These are phyloP conservation scores for Xylariaceae sp. DNA, from an alignment of 2,329 filamentous ascomycete species.

Conservation along the genomic window DNA sequence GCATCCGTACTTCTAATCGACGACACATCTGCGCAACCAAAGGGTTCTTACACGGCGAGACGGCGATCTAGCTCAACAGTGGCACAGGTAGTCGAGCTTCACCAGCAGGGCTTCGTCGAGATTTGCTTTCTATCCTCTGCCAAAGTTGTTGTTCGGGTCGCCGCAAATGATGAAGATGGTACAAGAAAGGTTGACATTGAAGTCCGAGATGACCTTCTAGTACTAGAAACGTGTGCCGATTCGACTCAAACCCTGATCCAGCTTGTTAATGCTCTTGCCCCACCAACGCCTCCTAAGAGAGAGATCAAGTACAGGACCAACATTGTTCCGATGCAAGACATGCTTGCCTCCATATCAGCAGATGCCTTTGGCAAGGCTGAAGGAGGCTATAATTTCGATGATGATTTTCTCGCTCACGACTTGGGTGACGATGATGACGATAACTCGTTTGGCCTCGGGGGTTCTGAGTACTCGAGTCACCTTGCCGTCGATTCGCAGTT, in stretches of 20 bases:
- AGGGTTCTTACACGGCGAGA: slow-evolving; percentile 32
- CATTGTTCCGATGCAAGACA: slow-evolving; percentile 76
- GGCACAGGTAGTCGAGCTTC: slow-evolving; percentile 51
- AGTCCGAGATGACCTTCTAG: slow-evolving; percentile 75
- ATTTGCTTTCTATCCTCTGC: slow-evolving; percentile 85
- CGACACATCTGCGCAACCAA: slow-evolving; percentile 47
- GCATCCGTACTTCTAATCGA: slow-evolving; percentile 80
- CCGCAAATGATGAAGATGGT: slow-evolving; percentile 48
- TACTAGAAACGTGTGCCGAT: slow-evolving; percentile 93
- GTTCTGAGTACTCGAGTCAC: slow-evolving; percentile 32
- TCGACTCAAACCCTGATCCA: slow-evolving; percentile 88
- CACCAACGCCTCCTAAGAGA: slow-evolving; percentile 75
- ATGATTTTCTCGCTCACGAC: slow-evolving; percentile 54
- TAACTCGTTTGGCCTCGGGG: slow-evolving; percentile 33
- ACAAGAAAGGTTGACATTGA: slow-evolving; percentile 71
- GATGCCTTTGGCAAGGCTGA: slow-evolving; percentile 67
- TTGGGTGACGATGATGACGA: slow-evolving; percentile 39
- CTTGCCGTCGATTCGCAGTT: slow-evolving; percentile 42
- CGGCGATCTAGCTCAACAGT: slow-evolving; percentile 37
- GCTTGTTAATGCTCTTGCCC: slow-evolving; percentile 72
- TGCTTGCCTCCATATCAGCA: slow-evolving; percentile 84
- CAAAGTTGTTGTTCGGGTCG: slow-evolving; percentile 58
- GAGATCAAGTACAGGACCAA: slow-evolving; percentile 82
- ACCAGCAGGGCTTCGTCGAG: slow-evolving; percentile 70
- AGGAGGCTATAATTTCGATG: slow-evolving; percentile 57